A percentile compares a stretch with the other conserved stretches of the same genome.
phyloP scores from a whole-genome alignment of 2,329 filamentous ascomycete species.

The Domatiomyces globalis region DNA sequence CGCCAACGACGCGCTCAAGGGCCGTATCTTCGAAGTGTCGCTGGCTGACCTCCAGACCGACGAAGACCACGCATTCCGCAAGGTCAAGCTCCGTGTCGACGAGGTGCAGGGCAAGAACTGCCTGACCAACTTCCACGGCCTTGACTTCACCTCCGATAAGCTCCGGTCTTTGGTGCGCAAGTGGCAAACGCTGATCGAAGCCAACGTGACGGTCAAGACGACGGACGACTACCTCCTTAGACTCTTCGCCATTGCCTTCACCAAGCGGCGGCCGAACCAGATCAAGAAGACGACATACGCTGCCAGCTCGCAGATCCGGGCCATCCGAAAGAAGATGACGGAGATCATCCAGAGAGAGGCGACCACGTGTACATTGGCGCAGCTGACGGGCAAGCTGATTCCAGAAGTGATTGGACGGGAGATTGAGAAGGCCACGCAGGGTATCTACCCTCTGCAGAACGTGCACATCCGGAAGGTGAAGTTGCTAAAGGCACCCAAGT shows the following conservation, averaged over 20 bases:
- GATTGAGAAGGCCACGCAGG: conserved; percentile 98
- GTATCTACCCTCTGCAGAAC: conserved; percentile 99
- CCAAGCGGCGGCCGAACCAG: conserved; percentile 97
- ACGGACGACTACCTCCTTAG: conserved; percentile 99
- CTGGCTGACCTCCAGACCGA: conserved; percentile 99
- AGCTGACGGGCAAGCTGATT: conserved; percentile 97
- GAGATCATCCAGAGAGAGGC: conserved; percentile 98
- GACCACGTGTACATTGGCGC: conserved; percentile 79
- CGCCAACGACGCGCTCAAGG: conserved; percentile 98
- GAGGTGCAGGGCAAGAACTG: conserved; percentile 99
- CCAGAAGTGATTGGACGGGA: conserved; percentile 98
- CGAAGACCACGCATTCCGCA: conserved; percentile 99
- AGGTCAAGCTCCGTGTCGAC: conserved; percentile 96
- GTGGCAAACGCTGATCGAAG: conserved; percentile 98
- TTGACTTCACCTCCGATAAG: conserved; percentile 99
- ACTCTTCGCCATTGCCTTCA: conserved; percentile 98
- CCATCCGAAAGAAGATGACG: conserved; percentile 98
- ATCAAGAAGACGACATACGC: conserved; percentile 99
- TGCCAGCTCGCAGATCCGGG: conserved; percentile 87
- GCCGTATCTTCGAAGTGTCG: conserved; percentile 96
- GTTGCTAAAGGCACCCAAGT: conserved; percentile 96
- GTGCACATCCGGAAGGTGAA: conserved; percentile 99
- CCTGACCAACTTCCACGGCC: conserved; percentile 99
- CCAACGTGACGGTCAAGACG: conserved; percentile 99
- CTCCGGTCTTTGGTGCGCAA: conserved; percentile 97